Conservation (phyloP, 2,329 filamentous ascomycete species). For the Aspergillus fructus region DNA sequence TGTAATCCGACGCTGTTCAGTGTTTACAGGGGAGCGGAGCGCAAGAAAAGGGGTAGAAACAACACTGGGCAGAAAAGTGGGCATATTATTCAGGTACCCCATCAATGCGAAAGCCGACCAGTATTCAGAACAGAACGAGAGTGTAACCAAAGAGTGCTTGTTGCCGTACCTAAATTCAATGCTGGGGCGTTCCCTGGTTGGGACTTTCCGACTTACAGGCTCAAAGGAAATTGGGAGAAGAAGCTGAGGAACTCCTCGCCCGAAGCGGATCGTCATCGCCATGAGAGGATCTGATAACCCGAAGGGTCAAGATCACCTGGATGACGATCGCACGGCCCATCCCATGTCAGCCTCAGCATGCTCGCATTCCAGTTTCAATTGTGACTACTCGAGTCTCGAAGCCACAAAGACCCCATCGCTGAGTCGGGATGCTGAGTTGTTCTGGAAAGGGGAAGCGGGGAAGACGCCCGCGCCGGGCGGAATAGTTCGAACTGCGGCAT, state of each 20-base stretch:
- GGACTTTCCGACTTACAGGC: background rate
- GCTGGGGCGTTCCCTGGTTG: constrained; percentile 7
- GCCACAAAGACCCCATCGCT: background rate
- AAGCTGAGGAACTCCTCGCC: constrained; percentile 1
- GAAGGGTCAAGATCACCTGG: background rate
- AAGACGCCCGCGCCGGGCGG: constrained; percentile 8
- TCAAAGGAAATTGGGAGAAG: constrained; percentile 2
- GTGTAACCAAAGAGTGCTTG: constrained; percentile 1
- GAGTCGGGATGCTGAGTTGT: background rate
- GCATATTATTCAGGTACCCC: background rate
- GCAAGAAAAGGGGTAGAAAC: background rate
- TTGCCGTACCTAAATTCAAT: background rate
- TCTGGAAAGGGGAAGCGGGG: constrained; percentile 17
- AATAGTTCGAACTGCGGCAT: background rate
- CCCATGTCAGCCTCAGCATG: background rate
- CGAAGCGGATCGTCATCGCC: constrained; percentile 5
- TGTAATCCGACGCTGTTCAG: background rate
- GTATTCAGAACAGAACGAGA: background rate
- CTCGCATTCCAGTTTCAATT: background rate
- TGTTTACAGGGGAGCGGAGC: background rate
- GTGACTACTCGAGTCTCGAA: background rate
- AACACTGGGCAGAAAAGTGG: background rate
- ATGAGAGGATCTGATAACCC: background rate
- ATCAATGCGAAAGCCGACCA: constrained; percentile 3
- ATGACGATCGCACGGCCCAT: background rate